phyloP scores from a whole-genome alignment of 768 basidiomycete species.

The Trametes elegans region DNA sequence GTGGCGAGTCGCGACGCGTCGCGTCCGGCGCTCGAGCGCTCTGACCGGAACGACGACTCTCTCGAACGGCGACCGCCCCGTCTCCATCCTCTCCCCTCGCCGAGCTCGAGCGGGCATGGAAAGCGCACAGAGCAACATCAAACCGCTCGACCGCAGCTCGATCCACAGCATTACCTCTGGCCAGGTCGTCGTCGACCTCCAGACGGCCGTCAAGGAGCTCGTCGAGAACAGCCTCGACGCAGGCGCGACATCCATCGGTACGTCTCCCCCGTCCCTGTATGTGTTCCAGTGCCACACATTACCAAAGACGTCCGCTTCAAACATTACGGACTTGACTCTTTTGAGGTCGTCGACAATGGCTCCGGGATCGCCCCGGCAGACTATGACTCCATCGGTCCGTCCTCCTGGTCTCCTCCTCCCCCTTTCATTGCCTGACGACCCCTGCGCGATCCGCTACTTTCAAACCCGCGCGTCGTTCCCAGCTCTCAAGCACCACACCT shows the following conservation, averaged over 20 bases:
- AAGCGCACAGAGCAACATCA: conserved; percentile 35
- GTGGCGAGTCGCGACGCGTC: too few species aligned
- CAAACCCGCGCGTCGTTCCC: neutral
- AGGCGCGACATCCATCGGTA: conserved; percentile 83
- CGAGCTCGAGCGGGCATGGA: neutral
- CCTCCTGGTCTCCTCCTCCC: neutral
- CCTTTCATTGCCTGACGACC: neutral
- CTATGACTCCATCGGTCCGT: conserved; percentile 74
- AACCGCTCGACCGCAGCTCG: conserved; percentile 70
- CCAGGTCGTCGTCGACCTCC: conserved; percentile 92
- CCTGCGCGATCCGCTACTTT: too few species aligned
- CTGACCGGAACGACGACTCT: too few species aligned
- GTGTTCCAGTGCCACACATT: neutral
- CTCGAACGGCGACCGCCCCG: too few species aligned
- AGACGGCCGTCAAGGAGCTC: conserved; percentile 93
- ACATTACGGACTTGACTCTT: conserved; percentile 74
- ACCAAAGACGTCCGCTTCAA: conserved; percentile 82
- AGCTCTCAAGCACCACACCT: conserved; percentile 93
- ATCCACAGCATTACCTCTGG: conserved; percentile 91
- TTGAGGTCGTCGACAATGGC: conserved; percentile 95
- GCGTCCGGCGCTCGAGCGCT: too few species aligned
- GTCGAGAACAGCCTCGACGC: conserved; percentile 97
- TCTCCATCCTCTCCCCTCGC: too few species aligned
- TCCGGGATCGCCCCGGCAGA: conserved; percentile 78
- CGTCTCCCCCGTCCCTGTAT: conserved; percentile 21